These are phyloP conservation scores for Cryptococcus maquisensis DNA, from an alignment of 1,284 basidiomycete species.

Conservation along the genomic window DNA sequence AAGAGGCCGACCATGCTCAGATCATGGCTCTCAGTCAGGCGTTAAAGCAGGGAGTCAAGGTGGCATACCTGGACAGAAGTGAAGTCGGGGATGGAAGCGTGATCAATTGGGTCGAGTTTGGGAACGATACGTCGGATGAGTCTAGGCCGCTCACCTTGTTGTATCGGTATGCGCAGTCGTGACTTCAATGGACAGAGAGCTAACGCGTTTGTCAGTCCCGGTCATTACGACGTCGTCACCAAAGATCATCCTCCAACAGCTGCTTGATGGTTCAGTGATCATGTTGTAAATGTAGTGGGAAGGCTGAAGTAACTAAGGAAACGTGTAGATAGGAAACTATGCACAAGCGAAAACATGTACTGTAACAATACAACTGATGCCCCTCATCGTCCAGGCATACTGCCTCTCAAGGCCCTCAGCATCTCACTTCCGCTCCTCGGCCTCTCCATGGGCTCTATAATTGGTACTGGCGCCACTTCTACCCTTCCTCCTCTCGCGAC, in stretches of 20 bases:
- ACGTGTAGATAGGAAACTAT: too few relatives aligned
- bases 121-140: slow-evolving; percentile 50
- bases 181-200: neutral
- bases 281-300: neutral
- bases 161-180: slow-evolving; percentile 59
- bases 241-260: slow-evolving; percentile 35
- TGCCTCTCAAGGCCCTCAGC: slow-evolving; percentile 19
- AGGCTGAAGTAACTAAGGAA: too few relatives aligned
- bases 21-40: slow-evolving; percentile 72
- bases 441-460: slow-evolving; percentile 1
- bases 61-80: slow-evolving; percentile 72
- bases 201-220: slow-evolving; percentile 54
- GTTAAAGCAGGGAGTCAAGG: slow-evolving; percentile 62
- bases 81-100: slow-evolving; percentile 48
- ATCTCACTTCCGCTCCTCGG: slow-evolving; percentile 20
- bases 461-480: neutral
- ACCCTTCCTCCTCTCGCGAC: neutral
- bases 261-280: neutral
- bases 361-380: neutral
- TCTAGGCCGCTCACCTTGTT: slow-evolving; percentile 55
- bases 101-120: slow-evolving; percentile 63
- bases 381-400: slow-evolving; percentile 12
- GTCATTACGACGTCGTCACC: slow-evolving; percentile 67
- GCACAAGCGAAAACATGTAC: slow-evolving; percentile 67
- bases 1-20: slow-evolving; percentile 85